These are phyloP conservation scores for Claviceps sp. DNA, from an alignment of 2,329 filamentous ascomycete genomes.

Conservation along the genomic window DNA sequence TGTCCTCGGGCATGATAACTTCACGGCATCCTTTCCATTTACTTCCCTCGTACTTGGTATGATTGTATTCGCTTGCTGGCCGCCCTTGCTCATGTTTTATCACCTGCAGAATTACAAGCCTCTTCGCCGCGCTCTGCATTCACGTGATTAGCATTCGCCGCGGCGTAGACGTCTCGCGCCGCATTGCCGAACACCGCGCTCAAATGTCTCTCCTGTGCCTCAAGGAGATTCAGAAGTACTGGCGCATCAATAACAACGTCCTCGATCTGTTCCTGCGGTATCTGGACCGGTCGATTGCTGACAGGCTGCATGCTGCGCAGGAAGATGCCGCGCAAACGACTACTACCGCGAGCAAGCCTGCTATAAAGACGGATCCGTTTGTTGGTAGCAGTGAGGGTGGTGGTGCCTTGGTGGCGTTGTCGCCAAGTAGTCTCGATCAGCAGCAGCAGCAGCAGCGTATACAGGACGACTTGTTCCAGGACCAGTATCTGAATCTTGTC, in stretches of 20 bases:
- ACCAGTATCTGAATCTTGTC: slow-evolving; percentile 23
- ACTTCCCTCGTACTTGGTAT: too few relatives aligned
- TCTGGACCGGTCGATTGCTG: slow-evolving; percentile 23
- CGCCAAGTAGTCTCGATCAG: not conserved
- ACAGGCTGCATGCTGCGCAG: slow-evolving; percentile 16
- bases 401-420: not conserved
- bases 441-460: slow-evolving; percentile 6
- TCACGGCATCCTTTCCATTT: too few relatives aligned
- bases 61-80: too few relatives aligned
- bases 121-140: slow-evolving; percentile 25
- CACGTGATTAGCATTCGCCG: slow-evolving; percentile 23
- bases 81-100: not conserved
- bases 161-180: slow-evolving; percentile 18
- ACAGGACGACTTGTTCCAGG: slow-evolving; percentile 17
- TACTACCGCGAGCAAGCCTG: not conserved
- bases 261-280: slow-evolving; percentile 25
- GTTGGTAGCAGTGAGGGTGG: not conserved
- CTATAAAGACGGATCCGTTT: slow-evolving; percentile 1
- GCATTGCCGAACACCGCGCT: slow-evolving; percentile 23
- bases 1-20: too few relatives aligned
- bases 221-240: slow-evolving; percentile 26
- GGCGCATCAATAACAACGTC: slow-evolving; percentile 26
- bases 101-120: slow-evolving; percentile 18
- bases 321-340: slow-evolving; percentile 3
- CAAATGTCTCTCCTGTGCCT: slow-evolving; percentile 24